Percentiles rank a stretch among this genome's conserved stretches.
phyloP scores from a whole-genome alignment of 306 rosid species.

The Geum urbanum region DNA sequence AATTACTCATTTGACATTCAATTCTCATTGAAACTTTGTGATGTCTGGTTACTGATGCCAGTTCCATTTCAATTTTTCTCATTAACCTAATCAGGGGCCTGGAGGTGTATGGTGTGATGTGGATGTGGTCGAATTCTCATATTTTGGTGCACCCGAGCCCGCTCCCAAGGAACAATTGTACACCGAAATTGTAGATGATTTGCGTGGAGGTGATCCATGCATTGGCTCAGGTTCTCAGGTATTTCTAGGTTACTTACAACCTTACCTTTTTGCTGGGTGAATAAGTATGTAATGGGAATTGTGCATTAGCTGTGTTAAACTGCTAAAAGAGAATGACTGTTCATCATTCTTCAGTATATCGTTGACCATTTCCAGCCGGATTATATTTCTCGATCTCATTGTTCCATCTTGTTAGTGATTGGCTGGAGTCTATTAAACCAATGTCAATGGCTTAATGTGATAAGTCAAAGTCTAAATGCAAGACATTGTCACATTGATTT shows the following conservation, averaged over 20 bases:
- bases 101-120: conserved; percentile 99
- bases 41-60: background rate
- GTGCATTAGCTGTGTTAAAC: background rate
- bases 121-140: conserved; percentile 95
- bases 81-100: conserved; percentile 67
- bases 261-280: background rate
- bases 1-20: conserved; percentile 19
- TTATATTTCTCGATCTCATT: background rate
- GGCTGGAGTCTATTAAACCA: background rate
- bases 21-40: background rate
- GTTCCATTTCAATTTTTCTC: conserved; percentile 8
- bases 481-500: background rate
- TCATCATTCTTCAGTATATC: background rate
- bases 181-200: conserved; percentile 86
- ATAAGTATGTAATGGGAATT: background rate
- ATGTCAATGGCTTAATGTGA: background rate
- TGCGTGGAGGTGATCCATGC: conserved; percentile 91
- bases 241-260: conserved; percentile 20
- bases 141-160: conserved; percentile 99
- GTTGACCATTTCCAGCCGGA: background rate
- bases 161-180: conserved; percentile 91
- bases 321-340: background rate
- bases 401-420: background rate
- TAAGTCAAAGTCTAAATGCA: background rate
- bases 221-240: conserved; percentile 99